Evolutionary conservation across 1,284 basidiomycete genomes (phyloP).

Genomic region (Apiotrichum montevideense): DNA sequence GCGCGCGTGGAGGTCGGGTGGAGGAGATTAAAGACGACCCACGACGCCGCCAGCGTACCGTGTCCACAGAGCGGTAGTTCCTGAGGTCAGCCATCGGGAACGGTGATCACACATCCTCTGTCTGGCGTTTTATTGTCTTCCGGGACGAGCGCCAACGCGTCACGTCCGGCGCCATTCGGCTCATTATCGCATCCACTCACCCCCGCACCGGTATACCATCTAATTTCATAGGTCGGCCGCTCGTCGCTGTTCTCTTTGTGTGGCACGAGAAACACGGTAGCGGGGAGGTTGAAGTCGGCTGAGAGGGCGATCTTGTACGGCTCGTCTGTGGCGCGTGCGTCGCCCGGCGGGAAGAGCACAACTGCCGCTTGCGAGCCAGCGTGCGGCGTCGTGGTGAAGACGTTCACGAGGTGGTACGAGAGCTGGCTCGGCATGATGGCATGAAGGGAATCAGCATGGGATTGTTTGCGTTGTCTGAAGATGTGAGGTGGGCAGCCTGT

Average conservation of each 20-base stretch:
- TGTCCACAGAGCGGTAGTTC: constrained; percentile 40
- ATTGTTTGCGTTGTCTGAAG: no score
- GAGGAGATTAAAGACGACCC: constrained; percentile 22
- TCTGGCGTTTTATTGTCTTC: no score
- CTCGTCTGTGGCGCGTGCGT: constrained; percentile 22
- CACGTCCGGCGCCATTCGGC: no score
- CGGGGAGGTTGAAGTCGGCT: constrained; percentile 33
- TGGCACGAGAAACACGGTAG: constrained; percentile 32
- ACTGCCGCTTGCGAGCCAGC: constrained; percentile 40
- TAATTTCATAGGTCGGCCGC: constrained; percentile 23
- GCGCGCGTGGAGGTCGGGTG: constrained; percentile 15
- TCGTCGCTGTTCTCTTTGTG: constrained; percentile 7
- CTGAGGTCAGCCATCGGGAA: constrained; percentile 6
- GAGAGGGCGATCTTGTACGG: constrained; percentile 25
- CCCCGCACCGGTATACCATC: constrained; percentile 36
- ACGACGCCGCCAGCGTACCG: constrained; percentile 33
- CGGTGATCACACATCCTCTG: no score
- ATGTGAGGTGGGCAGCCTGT: no score
- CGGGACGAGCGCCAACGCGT: no score
- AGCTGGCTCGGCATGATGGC: not conserved
- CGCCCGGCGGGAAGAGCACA: constrained; percentile 22
- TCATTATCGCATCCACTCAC: constrained; percentile 14
- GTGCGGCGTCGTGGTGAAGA: constrained; percentile 28
- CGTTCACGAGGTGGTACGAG: constrained; percentile 32
- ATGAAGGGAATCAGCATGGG: no score